Base-by-base conservation (phyloP, 1,284 basidiomycete species). In the Puccinia brachypodii region DNA sequence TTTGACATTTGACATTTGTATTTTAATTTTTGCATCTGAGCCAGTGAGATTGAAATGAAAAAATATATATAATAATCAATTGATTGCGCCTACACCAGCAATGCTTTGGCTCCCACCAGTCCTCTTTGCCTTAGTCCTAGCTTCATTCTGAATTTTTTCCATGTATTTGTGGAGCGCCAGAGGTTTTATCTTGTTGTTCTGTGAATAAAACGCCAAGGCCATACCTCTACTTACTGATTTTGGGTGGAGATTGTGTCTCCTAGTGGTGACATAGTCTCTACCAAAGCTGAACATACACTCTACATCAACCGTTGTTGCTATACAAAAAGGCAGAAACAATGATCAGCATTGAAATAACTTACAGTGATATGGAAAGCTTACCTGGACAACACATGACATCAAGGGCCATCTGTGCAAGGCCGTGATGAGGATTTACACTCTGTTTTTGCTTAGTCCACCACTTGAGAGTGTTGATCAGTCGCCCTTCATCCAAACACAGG, bases 301-400 rank as follows among this genome's bases (percentile, higher is more conserved):
- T 9, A 69, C 66, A 69, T 69, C 66, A n/a, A 69, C 66, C 25
- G 66, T 25, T 36, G 66, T 69, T 22, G 66, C 66, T 69, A 16
- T 69, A 44, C 33, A 44, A 42, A 19, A 25, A 47, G 44, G 16
- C 25, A 40, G 28, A n/a, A 42, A 38, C 19, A 44, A 40, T 36
- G 13, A 38, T 47, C 42, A 42, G 66, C 19, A 44, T n/a, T n/a
- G n/a, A n/a, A n/a, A n/a, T n/a, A n/a, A n/a, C n/a, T n/a, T n/a
- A n/a, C n/a, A n/a, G n/a, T n/a, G n/a, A n/a, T n/a, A 40, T 36
- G 13, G 22, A 19, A 69, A 16, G 7, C 66, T 40, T 36, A 69
- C 66, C 66, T 69, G 66, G 66, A 22, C 66, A 69, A n/a, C 38
- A 42, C 42, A 69, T 7, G 1, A 69, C 66, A 44, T 69, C 66